These are phyloP conservation scores for Leucogyrophana mollusca DNA, from an alignment of 768 basidiomycete genomes.

Conservation along the genomic window DNA sequence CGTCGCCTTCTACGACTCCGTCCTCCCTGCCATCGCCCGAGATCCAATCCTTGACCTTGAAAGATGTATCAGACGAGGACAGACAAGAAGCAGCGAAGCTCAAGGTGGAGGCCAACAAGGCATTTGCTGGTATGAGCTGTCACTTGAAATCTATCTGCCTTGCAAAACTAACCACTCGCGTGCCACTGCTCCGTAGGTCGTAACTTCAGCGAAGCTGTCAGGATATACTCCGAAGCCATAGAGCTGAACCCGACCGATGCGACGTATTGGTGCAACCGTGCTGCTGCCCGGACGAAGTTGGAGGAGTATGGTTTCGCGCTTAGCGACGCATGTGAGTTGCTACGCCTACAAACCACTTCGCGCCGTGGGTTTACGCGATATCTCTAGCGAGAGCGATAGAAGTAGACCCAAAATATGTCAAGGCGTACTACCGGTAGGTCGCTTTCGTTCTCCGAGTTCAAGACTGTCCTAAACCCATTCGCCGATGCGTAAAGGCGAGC, in stretches of 20 bases:
- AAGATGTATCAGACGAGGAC: constrained; percentile 69
- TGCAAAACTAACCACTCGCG: constrained; percentile 1
- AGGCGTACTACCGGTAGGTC: constrained; percentile 80
- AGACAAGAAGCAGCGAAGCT: constrained; percentile 64
- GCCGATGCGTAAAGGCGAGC: constrained; percentile 59
- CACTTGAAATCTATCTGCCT: no score
- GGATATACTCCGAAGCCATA: constrained; percentile 82
- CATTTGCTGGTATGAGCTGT: constrained; percentile 64
- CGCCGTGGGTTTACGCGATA: constrained; percentile 7
- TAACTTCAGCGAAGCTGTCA: constrained; percentile 73
- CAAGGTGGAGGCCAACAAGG: constrained; percentile 87
- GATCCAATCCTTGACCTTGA: constrained; percentile 48
- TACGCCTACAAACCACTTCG: constrained; percentile 1
- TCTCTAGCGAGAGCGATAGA: constrained; percentile 75
- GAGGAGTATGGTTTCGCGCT: constrained; percentile 95
- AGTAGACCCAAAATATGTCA: constrained; percentile 86
- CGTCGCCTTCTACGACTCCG: constrained; percentile 50
- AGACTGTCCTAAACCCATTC: not conserved
- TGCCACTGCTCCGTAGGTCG: constrained; percentile 47
- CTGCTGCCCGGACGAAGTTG: constrained; percentile 88
- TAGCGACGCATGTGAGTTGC: constrained; percentile 73
- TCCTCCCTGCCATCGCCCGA: constrained; percentile 63
- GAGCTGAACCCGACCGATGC: constrained; percentile 85
- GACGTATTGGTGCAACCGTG: constrained; percentile 93
- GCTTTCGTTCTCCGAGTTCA: not conserved